phyloP scores from a whole-genome alignment of 2,329 filamentous ascomycete species.

The Nemania sp. region DNA sequence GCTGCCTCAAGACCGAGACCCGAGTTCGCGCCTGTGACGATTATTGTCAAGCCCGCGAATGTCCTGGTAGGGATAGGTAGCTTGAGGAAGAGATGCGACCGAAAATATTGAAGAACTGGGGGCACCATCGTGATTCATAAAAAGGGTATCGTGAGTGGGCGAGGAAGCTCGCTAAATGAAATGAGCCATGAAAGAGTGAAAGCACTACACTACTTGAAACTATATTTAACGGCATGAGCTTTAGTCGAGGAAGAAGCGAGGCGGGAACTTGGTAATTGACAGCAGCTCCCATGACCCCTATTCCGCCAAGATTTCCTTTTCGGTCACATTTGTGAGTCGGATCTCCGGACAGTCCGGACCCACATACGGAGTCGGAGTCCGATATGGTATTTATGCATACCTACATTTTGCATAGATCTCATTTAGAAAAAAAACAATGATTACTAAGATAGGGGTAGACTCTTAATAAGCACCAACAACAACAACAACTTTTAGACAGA shows the following conservation, averaged over 20 bases:
- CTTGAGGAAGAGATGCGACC: constrained; percentile 7
- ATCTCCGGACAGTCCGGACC: neutral
- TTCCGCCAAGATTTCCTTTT: neutral
- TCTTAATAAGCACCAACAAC: too few species aligned
- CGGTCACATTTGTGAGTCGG: neutral
- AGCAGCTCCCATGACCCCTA: too few species aligned
- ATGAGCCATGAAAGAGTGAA: too few species aligned
- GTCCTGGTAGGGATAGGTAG: neutral
- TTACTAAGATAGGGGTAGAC: too few species aligned
- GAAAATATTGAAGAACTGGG: constrained; percentile 9
- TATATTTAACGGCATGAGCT: too few species aligned
- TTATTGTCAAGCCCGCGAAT: constrained; percentile 39
- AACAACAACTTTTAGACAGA: too few species aligned
- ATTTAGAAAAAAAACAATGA: too few species aligned
- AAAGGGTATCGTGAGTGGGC: neutral
- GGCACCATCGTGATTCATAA: constrained; percentile 3
- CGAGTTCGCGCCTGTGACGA: constrained; percentile 60
- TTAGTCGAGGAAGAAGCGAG: too few species aligned
- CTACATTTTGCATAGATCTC: too few species aligned
- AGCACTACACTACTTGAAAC: too few species aligned
- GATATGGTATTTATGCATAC: neutral
- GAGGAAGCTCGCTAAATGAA: too few species aligned
- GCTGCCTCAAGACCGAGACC: constrained; percentile 59
- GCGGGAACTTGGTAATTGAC: too few species aligned
- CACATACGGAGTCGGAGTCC: neutral